These are phyloP conservation scores for Babjeviella inositovora DNA, from an alignment of 805 yeast species.

Conservation along the genomic window DNA sequence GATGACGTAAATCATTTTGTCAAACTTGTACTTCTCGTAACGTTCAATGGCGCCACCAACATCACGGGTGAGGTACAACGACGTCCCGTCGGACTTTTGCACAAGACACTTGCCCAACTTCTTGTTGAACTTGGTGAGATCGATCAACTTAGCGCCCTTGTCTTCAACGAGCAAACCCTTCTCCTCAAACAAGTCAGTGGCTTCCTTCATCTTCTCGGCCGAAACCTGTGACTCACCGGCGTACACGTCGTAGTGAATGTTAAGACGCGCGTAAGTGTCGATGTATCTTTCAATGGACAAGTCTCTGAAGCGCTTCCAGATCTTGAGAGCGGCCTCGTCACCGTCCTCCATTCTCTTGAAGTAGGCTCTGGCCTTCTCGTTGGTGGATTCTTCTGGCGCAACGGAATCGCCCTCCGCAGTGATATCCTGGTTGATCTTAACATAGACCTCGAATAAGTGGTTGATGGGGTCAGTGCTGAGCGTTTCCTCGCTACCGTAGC, in stretches of 20 bases:
- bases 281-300: conserved; percentile 76
- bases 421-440: conserved; percentile 67
- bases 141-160: conserved; percentile 81
- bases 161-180: conserved; percentile 68
- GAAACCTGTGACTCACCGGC: conserved; percentile 95
- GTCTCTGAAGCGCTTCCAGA: conserved; percentile 87
- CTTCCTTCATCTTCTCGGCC: conserved; percentile 51
- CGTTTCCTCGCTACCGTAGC: conserved; percentile 67
- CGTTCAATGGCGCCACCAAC: conserved; percentile 94
- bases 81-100: conserved; percentile 90
- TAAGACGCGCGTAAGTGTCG: conserved; percentile 80
- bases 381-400: conserved; percentile 33
- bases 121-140: conserved; percentile 72
- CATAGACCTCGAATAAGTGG: conserved; percentile 91
- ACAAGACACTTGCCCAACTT: conserved; percentile 88
- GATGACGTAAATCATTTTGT: conserved; percentile 91
- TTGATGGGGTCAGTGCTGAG: conserved; percentile 73
- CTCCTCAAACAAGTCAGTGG: conserved; percentile 43
- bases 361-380: conserved; percentile 74
- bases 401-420: conserved; percentile 33
- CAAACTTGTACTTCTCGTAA: conserved; percentile 69
- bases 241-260: conserved; percentile 75
- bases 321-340: conserved; percentile 56
- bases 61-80: conserved; percentile 88
- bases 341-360: conserved; percentile 92